Percentiles rank a stretch among this genome's conserved stretches.
Conservation (phyloP, 345 rosid genomes). For the Fremontodendron californicum region DNA sequence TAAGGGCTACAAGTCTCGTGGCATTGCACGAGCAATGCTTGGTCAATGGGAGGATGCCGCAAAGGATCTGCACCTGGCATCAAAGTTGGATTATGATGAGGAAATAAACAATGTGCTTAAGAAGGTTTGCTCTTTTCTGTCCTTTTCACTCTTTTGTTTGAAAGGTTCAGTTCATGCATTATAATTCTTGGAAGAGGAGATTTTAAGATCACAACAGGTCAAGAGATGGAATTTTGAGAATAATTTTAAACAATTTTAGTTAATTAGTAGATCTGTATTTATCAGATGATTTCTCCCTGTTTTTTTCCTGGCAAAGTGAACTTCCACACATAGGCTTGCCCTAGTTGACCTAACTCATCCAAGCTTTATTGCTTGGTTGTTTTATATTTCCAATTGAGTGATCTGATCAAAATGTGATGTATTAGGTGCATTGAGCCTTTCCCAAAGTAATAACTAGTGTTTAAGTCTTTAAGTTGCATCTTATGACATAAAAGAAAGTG, state of each 20-base stretch:
- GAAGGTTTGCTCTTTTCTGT: conserved; percentile 44
- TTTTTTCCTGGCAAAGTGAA: neutral
- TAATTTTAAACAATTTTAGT: neutral
- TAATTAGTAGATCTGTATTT: neutral
- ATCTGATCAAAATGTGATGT: neutral
- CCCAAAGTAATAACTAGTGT: neutral
- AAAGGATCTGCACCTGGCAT: conserved; percentile 84
- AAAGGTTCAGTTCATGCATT: neutral
- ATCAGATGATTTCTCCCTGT: neutral
- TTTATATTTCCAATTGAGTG: neutral
- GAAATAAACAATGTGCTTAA: conserved; percentile 78
- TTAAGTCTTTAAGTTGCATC: no score
- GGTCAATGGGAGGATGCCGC: conserved; percentile 95
- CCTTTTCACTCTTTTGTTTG: neutral
- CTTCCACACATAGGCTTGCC: neutral
- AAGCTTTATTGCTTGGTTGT: neutral
- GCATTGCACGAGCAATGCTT: conserved; percentile 87
- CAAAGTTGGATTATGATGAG: conserved; percentile 82
- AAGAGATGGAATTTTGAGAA: neutral
- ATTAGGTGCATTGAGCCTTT: neutral
- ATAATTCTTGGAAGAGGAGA: neutral
- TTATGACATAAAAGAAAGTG: neutral
- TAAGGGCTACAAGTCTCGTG: conserved; percentile 92
- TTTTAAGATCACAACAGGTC: neutral
- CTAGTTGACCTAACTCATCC: neutral